phyloP scores from a whole-genome alignment of 2,329 filamentous ascomycete species.

The Ophiostoma novo-ulmi region DNA sequence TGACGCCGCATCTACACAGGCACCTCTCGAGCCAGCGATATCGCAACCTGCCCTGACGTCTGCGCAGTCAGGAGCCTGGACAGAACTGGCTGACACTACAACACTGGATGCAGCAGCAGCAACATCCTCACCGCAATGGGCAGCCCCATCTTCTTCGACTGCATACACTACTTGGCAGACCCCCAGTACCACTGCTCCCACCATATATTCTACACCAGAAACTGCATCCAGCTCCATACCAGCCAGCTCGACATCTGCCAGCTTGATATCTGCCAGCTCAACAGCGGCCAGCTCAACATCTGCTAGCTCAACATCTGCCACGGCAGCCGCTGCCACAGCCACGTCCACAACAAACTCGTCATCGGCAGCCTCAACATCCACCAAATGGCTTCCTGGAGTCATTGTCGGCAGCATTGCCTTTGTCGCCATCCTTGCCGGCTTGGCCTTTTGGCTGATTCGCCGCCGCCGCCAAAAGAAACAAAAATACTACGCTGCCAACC shows the following conservation, averaged over 20 bases:
- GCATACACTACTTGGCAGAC: neutral
- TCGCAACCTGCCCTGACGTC: too few relatives aligned
- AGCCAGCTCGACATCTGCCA: neutral
- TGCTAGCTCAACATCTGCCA: neutral
- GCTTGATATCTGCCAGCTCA: neutral
- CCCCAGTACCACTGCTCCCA: neutral
- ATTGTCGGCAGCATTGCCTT: constrained; percentile 31
- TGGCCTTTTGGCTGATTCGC: constrained; percentile 13
- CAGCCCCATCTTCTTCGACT: too few relatives aligned
- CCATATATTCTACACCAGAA: neutral
- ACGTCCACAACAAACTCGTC: neutral
- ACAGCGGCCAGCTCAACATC: neutral
- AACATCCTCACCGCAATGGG: too few relatives aligned
- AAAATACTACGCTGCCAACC: neutral
- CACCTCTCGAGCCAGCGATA: too few relatives aligned
- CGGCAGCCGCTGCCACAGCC: neutral
- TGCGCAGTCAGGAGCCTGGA: too few relatives aligned
- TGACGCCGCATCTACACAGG: too few relatives aligned
- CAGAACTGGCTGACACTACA: too few relatives aligned
- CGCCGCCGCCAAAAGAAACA: neutral
- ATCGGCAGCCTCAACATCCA: neutral
- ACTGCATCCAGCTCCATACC: too few relatives aligned
- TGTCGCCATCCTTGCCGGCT: constrained; percentile 26
- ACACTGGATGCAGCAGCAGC: too few relatives aligned
- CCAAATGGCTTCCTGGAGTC: constrained; percentile 24